phyloP scores from a whole-genome alignment of 116 monocot species.

The Dioscorea cayenensis region DNA sequence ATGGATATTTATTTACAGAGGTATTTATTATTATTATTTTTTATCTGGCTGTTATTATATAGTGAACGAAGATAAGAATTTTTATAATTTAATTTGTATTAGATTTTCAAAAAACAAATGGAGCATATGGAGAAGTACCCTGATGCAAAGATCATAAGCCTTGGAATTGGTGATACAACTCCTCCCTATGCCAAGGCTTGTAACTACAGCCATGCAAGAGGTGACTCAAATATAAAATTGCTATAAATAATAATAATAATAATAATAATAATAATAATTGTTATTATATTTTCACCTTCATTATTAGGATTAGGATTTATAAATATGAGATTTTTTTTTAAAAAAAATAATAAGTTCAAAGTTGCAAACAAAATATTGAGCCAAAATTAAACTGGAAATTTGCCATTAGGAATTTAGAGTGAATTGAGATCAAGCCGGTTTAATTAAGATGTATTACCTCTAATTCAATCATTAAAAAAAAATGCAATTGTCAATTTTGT shows the following conservation, averaged over 20 bases:
- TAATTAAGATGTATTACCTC: too few species aligned
- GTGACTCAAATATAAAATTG: constrained; percentile 12
- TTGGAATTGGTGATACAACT: constrained; percentile 87
- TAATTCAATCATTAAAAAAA: neutral
- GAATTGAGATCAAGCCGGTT: too few species aligned
- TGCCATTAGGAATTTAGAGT: too few species aligned
- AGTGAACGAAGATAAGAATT: neutral
- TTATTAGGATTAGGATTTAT: too few species aligned
- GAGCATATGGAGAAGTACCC: constrained; percentile 71
- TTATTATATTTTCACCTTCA: too few species aligned
- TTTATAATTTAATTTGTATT: neutral
- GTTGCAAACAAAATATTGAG: too few species aligned
- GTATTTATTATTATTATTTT: constrained; percentile 17
- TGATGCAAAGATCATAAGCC: constrained; percentile 73
- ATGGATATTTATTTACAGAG: constrained; percentile 83
- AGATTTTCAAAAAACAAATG: constrained; percentile 54
- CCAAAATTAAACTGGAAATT: too few species aligned
- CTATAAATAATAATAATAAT: too few species aligned
- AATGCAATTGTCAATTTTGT: neutral
- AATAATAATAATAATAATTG: too few species aligned
- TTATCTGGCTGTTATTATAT: too few species aligned
- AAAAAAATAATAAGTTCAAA: too few species aligned
- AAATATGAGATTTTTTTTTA: too few species aligned
- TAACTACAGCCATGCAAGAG: constrained; percentile 75
- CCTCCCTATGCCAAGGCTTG: constrained; percentile 61